These are phyloP conservation scores for Botrytis hyacinthi DNA, from an alignment of 2,329 filamentous ascomycete genomes.

Conservation along the genomic window DNA sequence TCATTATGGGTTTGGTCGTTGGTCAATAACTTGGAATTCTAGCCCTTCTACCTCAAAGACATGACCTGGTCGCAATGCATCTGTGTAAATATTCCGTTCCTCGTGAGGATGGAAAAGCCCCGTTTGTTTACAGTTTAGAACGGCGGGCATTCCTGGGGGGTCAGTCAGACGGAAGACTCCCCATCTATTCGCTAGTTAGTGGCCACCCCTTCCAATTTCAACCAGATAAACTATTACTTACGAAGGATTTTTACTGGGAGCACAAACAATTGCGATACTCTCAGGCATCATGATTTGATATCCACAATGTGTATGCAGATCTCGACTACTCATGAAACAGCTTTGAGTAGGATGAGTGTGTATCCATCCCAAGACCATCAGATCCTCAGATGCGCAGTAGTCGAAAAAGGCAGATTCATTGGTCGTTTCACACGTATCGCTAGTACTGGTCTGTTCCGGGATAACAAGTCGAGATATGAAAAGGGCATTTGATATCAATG, in stretches of 20 bases:
- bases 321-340: slow-evolving; percentile 94
- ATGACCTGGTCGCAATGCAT: slow-evolving; percentile 52
- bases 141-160: slow-evolving; percentile 83
- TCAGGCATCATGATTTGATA: slow-evolving; percentile 97
- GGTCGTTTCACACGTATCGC: slow-evolving; percentile 91
- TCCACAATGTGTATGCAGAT: slow-evolving; percentile 88
- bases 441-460: slow-evolving; percentile 84
- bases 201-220: neutral
- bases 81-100: slow-evolving; percentile 41
- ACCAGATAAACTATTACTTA: slow-evolving; percentile 45
- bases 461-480: slow-evolving; percentile 89
- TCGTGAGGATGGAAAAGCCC: slow-evolving; percentile 80
- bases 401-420: slow-evolving; percentile 85
- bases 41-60: slow-evolving; percentile 56
- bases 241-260: slow-evolving; percentile 75
- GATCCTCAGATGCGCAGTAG: slow-evolving; percentile 57
- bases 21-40: slow-evolving; percentile 64
- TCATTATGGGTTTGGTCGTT: slow-evolving; percentile 43
- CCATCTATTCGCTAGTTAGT: slow-evolving; percentile 55
- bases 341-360: slow-evolving; percentile 96
- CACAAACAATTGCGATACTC: slow-evolving; percentile 95
- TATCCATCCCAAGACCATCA: slow-evolving; percentile 64
- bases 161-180: slow-evolving; percentile 92
- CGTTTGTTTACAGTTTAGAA: slow-evolving; percentile 72
- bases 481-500: slow-evolving; percentile 85